Conservation (phyloP, 2,329 filamentous ascomycete species). For the Didymella keratinophila region DNA sequence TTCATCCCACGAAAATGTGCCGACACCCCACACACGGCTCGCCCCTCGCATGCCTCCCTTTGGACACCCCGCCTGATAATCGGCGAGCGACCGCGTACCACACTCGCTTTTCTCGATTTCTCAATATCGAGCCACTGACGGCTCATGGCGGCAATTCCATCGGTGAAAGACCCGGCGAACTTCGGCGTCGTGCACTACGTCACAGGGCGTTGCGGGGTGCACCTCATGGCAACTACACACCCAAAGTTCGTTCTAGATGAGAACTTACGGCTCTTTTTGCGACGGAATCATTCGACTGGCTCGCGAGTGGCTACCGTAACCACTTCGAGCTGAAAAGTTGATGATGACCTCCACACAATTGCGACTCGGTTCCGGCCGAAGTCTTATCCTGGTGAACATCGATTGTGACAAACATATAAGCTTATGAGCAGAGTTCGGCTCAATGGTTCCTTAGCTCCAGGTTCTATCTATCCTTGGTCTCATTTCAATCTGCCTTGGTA, state of each 20-base stretch:
- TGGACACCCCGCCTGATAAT: conserved; percentile 9
- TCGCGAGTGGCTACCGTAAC: not conserved
- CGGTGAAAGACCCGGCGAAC: conserved; percentile 32
- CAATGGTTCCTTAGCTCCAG: conserved; percentile 2
- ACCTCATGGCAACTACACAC: conserved; percentile 10
- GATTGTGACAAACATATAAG: conserved; percentile 8
- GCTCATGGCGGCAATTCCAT: conserved; percentile 19
- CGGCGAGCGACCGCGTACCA: conserved; percentile 10
- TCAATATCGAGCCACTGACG: conserved; percentile 16
- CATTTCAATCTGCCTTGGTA: not conserved
- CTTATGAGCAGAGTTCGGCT: conserved; percentile 5
- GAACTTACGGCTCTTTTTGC: conserved; percentile 6
- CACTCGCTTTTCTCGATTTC: not conserved
- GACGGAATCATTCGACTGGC: not conserved
- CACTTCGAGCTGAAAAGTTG: not conserved
- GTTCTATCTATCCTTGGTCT: conserved; percentile 1
- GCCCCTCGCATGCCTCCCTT: conserved; percentile 16
- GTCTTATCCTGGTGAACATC: conserved; percentile 7
- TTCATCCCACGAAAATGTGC: conserved; percentile 10
- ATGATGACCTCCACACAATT: conserved; percentile 1
- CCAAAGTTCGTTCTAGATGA: conserved; percentile 13
- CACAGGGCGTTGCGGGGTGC: conserved; percentile 33
- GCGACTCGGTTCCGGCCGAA: conserved; percentile 1
- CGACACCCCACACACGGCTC: conserved; percentile 16
- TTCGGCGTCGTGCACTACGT: conserved; percentile 34